Base-by-base conservation (phyloP, 208 protist genomes). In the Leishmania gerbilli region DNA sequence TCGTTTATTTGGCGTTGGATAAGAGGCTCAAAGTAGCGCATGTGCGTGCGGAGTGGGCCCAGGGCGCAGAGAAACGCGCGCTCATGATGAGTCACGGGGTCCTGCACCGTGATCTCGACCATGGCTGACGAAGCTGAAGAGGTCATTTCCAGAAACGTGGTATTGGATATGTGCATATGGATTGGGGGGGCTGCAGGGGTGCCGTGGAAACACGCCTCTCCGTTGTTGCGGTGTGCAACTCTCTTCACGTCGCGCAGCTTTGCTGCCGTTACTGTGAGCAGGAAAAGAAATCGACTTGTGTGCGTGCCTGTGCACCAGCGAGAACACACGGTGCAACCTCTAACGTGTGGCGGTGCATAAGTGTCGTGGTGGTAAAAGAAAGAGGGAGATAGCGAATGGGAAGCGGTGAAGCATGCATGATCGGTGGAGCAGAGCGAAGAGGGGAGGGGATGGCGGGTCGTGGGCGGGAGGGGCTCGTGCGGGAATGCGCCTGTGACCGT, bases 1-100 rank as follows among this genome's bases (percentile, higher is more conserved):
- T 83, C 74, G 47, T 85, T 84, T 24, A 92, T 49, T 56, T 91
- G 90, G 31, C 87, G 84, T 7, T 76, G 71, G 67, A 96, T 92
- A 58, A 88, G 60, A 1, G 93, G 85, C 21, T 81, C 82, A 81
- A 96, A 96, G 78, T 92, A 96, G 3, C 79, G 87, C 93, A 96
- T 96, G 62, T 87, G 79, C 0, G 8, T 82, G 27, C 84, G 84
- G 42, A 96, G 83, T 0, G 93, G 84, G 6, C 58, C 72, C 17
- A 89, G 47, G 47, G 92, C 76, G 84, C 88, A 95, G 45, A 65
- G 75, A 76, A 94, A 96, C 40, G 86, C 72, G 53, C 87, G 85
- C 15, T 83, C 80, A 21, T 85, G 77, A 45, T 85, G 71, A 11
- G 83, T 82, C 19, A 77, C 68, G 21, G 86, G 90, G 75, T 96